Base-by-base conservation (phyloP, 116 monocot genomes). In the Thalassia testudinum region DNA sequence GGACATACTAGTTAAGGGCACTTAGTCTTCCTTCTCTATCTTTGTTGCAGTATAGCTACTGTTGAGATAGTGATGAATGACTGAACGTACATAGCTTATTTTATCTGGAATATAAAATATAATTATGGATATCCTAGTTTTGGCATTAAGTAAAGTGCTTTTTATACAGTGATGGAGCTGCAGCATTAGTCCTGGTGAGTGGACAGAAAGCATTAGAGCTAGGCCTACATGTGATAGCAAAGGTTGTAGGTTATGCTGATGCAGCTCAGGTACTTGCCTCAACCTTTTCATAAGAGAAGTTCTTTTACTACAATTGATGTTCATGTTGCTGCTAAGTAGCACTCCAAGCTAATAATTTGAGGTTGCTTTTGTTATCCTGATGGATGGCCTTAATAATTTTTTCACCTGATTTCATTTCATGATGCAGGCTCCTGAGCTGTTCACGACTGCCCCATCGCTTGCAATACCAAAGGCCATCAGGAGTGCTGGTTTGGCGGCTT, bases 401-500 rank as follows among this genome's bases (percentile, higher is more conserved):
- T n/a, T n/a, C n/a, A n/a, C n/a, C n/a, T 58, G 49, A 57, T 5
- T 34, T 34, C 6, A 52, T 19, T 48, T 50, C 19, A 23, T 53
- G 42, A 45, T 52, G 38, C 71, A 97, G 97, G 89, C 85, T 56
- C 82, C 97, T 30, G 89, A 97, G 63, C 58, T 85, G 14, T 97
- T 97, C 73, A 97, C 97, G 43, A 97, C 88, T 24, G 57, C 89
- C 7, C 97, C 97, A 25, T 74, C 97, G 28, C 82, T 97, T 49
- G 85, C 97, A 61, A 89, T 97, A 70, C 97, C 97, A 26, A 97
- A 97, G 47, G 97, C 97, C 56, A 71, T 97, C 54, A 72, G 79
- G 29, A 70, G 73, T 66, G 85, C 97, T 51, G 72, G 82, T 37
- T 68, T 97, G 72, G 75, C 75, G 52, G 70, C 82, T 52, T 82